Percentiles rank a stretch among this genome's conserved stretches.
Conservation (phyloP, 2,329 filamentous ascomycete genomes). For the Monosporascus sp. region DNA sequence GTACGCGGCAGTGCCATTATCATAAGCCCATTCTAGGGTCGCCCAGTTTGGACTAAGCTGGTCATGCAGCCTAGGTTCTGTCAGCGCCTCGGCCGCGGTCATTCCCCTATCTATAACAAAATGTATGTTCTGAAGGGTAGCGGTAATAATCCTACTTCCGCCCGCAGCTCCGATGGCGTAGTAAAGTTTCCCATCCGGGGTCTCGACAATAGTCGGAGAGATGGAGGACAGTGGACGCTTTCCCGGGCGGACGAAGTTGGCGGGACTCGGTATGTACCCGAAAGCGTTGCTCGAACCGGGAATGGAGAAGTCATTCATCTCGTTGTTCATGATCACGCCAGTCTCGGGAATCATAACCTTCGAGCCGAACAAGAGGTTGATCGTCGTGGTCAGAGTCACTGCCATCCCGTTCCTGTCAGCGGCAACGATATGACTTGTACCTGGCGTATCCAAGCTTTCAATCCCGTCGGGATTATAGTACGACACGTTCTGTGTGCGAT, state of each 20-base stretch:
- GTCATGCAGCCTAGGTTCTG: conserved; percentile 70
- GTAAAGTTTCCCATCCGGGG: conserved; percentile 62
- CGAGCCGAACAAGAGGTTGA: conserved; percentile 78
- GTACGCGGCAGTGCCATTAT: conserved; percentile 64
- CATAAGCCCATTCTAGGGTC: conserved; percentile 66
- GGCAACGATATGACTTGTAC: conserved; percentile 63
- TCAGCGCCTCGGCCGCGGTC: conserved; percentile 58
- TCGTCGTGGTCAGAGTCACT: conserved; percentile 72
- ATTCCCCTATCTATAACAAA: conserved; percentile 66
- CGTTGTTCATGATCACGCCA: conserved; percentile 66
- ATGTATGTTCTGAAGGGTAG: conserved; percentile 73
- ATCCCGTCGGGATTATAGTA: conserved; percentile 42
- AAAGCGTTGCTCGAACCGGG: conserved; percentile 68
- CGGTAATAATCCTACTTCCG: conserved; percentile 78
- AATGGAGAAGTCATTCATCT: conserved; percentile 72
- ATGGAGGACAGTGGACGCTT: conserved; percentile 79
- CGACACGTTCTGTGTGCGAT: conserved; percentile 32
- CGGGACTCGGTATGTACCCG: conserved; percentile 68
- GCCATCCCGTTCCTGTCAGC: conserved; percentile 68
- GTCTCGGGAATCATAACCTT: conserved; percentile 75
- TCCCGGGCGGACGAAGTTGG: conserved; percentile 70
- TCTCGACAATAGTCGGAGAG: conserved; percentile 70
- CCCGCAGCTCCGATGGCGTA: conserved; percentile 74
- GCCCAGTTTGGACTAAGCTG: conserved; percentile 69
- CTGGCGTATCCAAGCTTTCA: conserved; percentile 54